Evolutionary conservation across 345 rosid genomes (phyloP).

Genomic region (Populus tremula): DNA sequence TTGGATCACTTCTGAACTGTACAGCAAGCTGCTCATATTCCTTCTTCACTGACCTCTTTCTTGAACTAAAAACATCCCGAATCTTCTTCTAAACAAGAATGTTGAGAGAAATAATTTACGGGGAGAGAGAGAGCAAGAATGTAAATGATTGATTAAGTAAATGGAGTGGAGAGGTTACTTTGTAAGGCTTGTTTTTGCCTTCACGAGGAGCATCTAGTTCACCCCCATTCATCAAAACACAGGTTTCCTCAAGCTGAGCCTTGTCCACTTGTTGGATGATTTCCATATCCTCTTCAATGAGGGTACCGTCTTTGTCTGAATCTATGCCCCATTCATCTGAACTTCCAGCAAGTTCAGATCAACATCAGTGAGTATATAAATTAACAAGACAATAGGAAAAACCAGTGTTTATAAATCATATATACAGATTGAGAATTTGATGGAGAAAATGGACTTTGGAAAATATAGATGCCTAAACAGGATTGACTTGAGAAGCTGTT

Average conservation of each 20-base stretch:
- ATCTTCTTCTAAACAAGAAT: constrained; percentile 46
- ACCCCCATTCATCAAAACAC: constrained; percentile 55
- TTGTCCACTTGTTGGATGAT: constrained; percentile 27
- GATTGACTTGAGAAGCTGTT: neutral
- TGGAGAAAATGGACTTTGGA: neutral
- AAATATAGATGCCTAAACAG: neutral
- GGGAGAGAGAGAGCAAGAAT: neutral
- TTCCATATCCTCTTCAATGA: constrained; percentile 25
- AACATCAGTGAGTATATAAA: neutral
- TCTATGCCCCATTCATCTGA: constrained; percentile 15
- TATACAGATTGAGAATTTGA: neutral
- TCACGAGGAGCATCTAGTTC: constrained; percentile 37
- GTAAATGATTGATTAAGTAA: neutral
- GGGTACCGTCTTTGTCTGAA: constrained; percentile 14
- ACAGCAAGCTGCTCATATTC: constrained; percentile 65
- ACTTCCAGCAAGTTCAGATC: constrained; percentile 27
- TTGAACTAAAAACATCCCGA: constrained; percentile 52
- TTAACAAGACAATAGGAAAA: neutral
- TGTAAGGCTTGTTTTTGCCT: constrained; percentile 53
- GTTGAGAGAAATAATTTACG: neutral
- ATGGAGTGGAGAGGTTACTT: constrained; percentile 35
- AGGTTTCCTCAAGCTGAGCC: constrained; percentile 56
- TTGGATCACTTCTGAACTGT: constrained; percentile 20
- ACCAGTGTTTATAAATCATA: neutral
- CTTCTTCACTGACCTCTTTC: constrained; percentile 55